These are phyloP conservation scores for Ceratocystis eucalypticola DNA, from an alignment of 2,329 filamentous ascomycete species.

Conservation along the genomic window DNA sequence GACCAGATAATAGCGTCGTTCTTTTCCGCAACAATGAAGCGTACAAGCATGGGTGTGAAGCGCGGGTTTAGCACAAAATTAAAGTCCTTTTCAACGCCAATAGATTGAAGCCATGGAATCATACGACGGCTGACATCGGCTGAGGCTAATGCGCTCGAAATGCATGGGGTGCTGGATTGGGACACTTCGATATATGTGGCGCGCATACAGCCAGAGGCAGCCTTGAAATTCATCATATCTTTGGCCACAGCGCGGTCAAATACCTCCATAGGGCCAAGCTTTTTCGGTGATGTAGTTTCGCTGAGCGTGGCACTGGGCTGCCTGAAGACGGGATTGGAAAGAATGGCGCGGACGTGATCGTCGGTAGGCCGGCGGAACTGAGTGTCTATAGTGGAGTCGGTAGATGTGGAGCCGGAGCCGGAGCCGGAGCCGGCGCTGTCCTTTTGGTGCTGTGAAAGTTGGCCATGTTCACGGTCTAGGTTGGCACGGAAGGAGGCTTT, in stretches of 20 bases:
- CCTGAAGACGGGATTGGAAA: slow-evolving; percentile 43
- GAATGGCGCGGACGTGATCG: slow-evolving; percentile 42
- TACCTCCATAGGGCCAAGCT: slow-evolving; percentile 37
- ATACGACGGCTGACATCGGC: slow-evolving; percentile 37
- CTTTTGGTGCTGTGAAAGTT: slow-evolving; percentile 25
- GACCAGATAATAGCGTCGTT: slow-evolving; percentile 39
- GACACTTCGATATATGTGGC: slow-evolving; percentile 33
- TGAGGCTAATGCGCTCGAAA: slow-evolving; percentile 27
- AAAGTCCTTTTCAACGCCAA: slow-evolving; percentile 34
- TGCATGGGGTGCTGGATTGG: slow-evolving; percentile 26
- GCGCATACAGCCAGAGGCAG: slow-evolving; percentile 41
- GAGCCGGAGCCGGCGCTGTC: slow-evolving; percentile 5
- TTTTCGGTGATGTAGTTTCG: slow-evolving; percentile 18
- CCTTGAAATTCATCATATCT: slow-evolving; percentile 42
- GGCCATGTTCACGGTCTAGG: slow-evolving; percentile 45
- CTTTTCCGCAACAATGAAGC: slow-evolving; percentile 40
- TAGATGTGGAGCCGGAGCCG: slow-evolving; percentile 17
- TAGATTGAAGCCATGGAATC: slow-evolving; percentile 40
- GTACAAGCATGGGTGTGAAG: slow-evolving; percentile 32
- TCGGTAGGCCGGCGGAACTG: slow-evolving; percentile 30
- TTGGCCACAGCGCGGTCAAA: slow-evolving; percentile 43
- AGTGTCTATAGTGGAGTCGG: slow-evolving; percentile 13
- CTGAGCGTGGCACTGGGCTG: slow-evolving; percentile 20
- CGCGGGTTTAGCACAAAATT: slow-evolving; percentile 31
- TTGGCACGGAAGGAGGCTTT: slow-evolving; percentile 45